phyloP scores from a whole-genome alignment of 2,329 filamentous ascomycete species.

The Venturia asperata region DNA sequence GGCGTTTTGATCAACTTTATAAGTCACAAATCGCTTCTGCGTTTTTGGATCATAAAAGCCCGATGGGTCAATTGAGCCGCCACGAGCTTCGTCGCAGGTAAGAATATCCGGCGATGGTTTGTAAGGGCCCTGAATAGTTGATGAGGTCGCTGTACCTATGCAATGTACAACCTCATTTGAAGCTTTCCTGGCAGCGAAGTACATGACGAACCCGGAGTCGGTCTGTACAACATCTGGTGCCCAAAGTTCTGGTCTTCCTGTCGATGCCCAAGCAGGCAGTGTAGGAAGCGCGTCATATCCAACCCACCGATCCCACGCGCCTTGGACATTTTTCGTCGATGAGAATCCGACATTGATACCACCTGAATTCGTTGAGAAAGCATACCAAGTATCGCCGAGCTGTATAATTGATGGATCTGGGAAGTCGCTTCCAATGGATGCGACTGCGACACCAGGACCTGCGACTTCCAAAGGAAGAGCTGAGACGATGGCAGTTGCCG shows the following conservation, averaged over 20 bases:
- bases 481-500: neutral
- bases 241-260: constrained; percentile 27
- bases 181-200: constrained; percentile 48
- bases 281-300: constrained; percentile 28
- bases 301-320: constrained; percentile 27
- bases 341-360: constrained; percentile 34
- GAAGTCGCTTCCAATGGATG: constrained; percentile 24
- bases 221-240: constrained; percentile 30
- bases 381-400: constrained; percentile 32
- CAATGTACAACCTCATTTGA: constrained; percentile 44
- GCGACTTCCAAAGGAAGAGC: neutral
- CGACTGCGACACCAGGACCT: neutral
- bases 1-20: constrained; percentile 60
- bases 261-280: constrained; percentile 21
- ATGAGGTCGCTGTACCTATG: constrained; percentile 49
- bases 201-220: constrained; percentile 50
- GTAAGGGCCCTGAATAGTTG: constrained; percentile 47
- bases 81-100: constrained; percentile 25
- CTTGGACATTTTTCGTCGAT: constrained; percentile 32
- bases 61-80: constrained; percentile 57
- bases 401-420: constrained; percentile 33
- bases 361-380: constrained; percentile 33
- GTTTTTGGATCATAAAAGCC: constrained; percentile 50
- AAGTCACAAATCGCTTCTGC: constrained; percentile 52
- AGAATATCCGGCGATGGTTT: constrained; percentile 28